Evolutionary conservation across 805 yeast genomes (phyloP).

Genomic region (Schizosaccharomyces octosporus): DNA sequence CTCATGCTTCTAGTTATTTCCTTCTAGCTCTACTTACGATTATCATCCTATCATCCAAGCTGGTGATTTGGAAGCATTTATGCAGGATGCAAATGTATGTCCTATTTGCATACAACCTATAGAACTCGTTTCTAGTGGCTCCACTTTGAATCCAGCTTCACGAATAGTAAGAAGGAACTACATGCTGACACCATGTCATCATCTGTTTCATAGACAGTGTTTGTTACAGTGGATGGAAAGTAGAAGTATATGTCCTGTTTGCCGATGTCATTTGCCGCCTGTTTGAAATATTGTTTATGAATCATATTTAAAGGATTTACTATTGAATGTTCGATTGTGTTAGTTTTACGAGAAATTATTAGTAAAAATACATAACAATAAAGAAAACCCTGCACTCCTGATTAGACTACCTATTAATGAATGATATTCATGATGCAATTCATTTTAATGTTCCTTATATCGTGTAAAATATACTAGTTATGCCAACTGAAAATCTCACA

Average conservation of each 20-base stretch:
- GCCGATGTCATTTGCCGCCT: slow-evolving; percentile 70
- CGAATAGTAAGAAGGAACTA: slow-evolving; percentile 15
- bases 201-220: slow-evolving; percentile 74
- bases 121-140: slow-evolving; percentile 19
- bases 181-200: slow-evolving; percentile 57
- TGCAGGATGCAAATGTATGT: slow-evolving; percentile 26
- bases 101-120: slow-evolving; percentile 73
- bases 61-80: slow-evolving; percentile 23
- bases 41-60: slow-evolving; percentile 47
- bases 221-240: slow-evolving; percentile 82
- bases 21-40: slow-evolving; percentile 41
- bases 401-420: not conserved
- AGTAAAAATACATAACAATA: not conserved
- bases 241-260: slow-evolving; percentile 80
- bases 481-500: not conserved
- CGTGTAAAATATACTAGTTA: no score
- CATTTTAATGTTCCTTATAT: not conserved
- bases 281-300: slow-evolving; percentile 16
- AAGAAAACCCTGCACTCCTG: not conserved
- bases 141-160: slow-evolving; percentile 11
- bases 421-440: not conserved
- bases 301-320: not conserved
- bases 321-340: no score
- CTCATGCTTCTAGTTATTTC: slow-evolving; percentile 23
- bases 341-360: no score